A percentile compares a stretch with the other conserved stretches of the same genome.
Conservation (phyloP, 345 rosid genomes). For the Triadica sebifera region DNA sequence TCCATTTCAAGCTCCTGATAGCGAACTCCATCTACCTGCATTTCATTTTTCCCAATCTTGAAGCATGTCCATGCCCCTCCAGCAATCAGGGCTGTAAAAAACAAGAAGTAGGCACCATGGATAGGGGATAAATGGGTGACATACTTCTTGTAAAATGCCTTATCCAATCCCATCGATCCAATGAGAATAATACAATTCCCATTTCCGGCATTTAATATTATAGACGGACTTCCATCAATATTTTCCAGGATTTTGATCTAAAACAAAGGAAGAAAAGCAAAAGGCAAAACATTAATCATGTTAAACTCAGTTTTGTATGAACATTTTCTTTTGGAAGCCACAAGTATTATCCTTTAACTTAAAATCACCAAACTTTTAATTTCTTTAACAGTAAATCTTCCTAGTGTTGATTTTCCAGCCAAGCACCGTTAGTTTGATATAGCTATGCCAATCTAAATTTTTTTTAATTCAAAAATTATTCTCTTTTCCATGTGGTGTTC, state of each 20-base stretch:
- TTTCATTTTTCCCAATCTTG: constrained; percentile 19
- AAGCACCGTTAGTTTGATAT: too few species aligned
- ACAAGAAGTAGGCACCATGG: constrained; percentile 35
- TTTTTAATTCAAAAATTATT: too few species aligned
- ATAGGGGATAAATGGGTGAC: constrained; percentile 21
- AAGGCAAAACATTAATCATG: too few species aligned
- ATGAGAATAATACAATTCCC: constrained; percentile 21
- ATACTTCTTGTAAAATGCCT: constrained; percentile 11
- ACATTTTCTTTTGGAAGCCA: too few species aligned
- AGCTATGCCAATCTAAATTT: too few species aligned
- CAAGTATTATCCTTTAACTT: too few species aligned
- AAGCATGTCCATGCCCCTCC: constrained; percentile 35
- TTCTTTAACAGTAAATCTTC: too few species aligned
- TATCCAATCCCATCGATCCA: not conserved
- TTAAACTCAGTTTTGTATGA: too few species aligned
- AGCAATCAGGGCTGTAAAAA: constrained; percentile 21
- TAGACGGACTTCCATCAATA: constrained; percentile 25
- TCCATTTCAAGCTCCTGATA: constrained; percentile 42
- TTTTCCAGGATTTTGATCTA: constrained; percentile 31
- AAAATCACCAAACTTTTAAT: too few species aligned
- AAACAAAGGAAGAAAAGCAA: constrained; percentile 2
- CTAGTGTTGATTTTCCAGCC: too few species aligned
- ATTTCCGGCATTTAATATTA: constrained; percentile 29
- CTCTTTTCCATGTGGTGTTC: too few species aligned
- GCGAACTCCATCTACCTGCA: constrained; percentile 10